These are phyloP conservation scores for Pisolithus tinctorius DNA, from an alignment of 768 basidiomycete species.

Conservation along the genomic window DNA sequence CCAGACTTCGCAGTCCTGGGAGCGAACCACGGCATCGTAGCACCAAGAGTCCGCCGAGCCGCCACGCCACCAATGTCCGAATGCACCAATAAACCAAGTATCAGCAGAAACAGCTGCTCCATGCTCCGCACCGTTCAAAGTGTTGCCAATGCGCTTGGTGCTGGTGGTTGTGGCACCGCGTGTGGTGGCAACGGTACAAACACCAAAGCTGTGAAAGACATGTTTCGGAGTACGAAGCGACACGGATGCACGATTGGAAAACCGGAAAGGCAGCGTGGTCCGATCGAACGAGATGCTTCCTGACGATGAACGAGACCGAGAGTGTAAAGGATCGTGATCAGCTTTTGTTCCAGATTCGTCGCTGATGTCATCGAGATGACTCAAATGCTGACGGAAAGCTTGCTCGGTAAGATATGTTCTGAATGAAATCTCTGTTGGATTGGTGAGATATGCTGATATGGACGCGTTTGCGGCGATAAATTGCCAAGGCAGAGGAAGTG, in stretches of 20 bases:
- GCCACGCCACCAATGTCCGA: constrained; percentile 88
- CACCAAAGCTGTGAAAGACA: constrained; percentile 77
- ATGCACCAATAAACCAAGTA: constrained; percentile 86
- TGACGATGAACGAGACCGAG: constrained; percentile 20
- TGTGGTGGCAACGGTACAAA: constrained; percentile 73
- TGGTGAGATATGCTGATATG: constrained; percentile 81
- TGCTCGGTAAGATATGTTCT: constrained; percentile 94
- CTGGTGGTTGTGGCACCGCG: constrained; percentile 31
- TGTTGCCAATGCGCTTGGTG: constrained; percentile 51
- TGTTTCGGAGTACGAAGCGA: constrained; percentile 89
- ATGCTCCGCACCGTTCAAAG: constrained; percentile 19
- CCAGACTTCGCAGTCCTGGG: constrained; percentile 68
- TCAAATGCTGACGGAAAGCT: constrained; percentile 92
- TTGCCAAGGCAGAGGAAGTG: constrained; percentile 6
- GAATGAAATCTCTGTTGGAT: constrained; percentile 91
- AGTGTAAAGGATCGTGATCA: constrained; percentile 21
- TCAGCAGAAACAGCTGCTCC: constrained; percentile 56
- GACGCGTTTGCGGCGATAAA: neutral
- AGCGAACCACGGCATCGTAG: constrained; percentile 55
- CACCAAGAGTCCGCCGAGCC: constrained; percentile 79
- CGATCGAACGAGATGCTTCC: constrained; percentile 15
- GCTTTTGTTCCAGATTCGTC: constrained; percentile 42
- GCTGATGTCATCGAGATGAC: constrained; percentile 64
- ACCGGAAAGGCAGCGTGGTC: constrained; percentile 52
- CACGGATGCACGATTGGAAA: constrained; percentile 88